These are phyloP conservation scores for Neoscytalidium dimidiatum DNA, from an alignment of 2,329 filamentous ascomycete species.

Conservation along the genomic window DNA sequence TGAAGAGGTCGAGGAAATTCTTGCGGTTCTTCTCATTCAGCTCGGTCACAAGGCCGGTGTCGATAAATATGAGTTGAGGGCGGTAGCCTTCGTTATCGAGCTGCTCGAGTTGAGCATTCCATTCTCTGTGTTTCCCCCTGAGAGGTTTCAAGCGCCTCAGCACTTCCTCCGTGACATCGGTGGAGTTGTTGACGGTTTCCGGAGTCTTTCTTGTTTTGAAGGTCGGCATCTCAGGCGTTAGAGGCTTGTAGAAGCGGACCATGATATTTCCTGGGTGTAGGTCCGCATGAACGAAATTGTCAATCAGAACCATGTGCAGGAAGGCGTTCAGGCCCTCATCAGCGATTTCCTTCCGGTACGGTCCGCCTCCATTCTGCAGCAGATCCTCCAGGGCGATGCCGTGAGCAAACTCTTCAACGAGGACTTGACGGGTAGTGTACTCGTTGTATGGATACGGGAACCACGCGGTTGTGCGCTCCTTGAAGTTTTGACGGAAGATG, in stretches of 20 bases:
- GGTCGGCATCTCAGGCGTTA: conserved; percentile 62
- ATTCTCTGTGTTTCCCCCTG: conserved; percentile 66
- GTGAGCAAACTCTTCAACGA: conserved; percentile 94
- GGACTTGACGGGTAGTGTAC: conserved; percentile 86
- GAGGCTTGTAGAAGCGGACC: conserved; percentile 94
- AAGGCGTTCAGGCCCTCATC: conserved; percentile 95
- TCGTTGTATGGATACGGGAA: conserved; percentile 94
- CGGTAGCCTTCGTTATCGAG: conserved; percentile 87
- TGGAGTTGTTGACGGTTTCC: conserved; percentile 47
- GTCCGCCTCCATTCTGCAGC: conserved; percentile 84
- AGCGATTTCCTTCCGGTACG: conserved; percentile 92
- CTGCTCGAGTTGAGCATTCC: conserved; percentile 71
- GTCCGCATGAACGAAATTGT: conserved; percentile 97
- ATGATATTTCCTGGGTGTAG: conserved; percentile 98
- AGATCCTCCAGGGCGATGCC: conserved; percentile 91
- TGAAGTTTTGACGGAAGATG: conserved; percentile 88
- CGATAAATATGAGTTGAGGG: conserved; percentile 95
- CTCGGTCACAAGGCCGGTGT: conserved; percentile 93
- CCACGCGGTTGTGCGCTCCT: conserved; percentile 85
- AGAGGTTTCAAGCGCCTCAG: conserved; percentile 77
- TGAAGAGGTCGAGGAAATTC: conserved; percentile 96
- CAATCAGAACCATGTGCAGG: conserved; percentile 91
- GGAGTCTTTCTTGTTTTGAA: conserved; percentile 39
- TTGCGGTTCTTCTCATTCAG: conserved; percentile 81
- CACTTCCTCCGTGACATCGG: conserved; percentile 85